Base-by-base conservation (phyloP, 179 eudicot species). In the Spergularia azorica region DNA sequence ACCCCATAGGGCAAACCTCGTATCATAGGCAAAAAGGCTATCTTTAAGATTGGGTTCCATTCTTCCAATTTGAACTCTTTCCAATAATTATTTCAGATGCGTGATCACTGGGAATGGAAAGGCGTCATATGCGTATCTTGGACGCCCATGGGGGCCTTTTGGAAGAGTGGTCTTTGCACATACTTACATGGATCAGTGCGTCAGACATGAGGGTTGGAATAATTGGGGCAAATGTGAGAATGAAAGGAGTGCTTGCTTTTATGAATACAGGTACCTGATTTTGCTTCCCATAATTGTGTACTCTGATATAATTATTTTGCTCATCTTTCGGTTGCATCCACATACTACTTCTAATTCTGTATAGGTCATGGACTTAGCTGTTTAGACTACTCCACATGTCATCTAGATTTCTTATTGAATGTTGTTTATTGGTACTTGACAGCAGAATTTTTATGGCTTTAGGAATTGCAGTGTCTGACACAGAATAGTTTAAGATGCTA, bases 111-210 rank as follows among this genome's bases (percentile, higher is more conserved):
- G 98, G 70, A 88, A 86, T 76, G 98, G 98, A 63, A 87, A 81
- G 70, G 71, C 88, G 67, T 76, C 87, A 67, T 95, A 91, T 72
- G 67, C 90, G 10, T 76, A 88, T 86, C 98, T 95, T 61, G 98
- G 98, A 73, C 91, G 98, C 39, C 98, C 98, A 60, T 95, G 98
- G 98, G 98, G 98, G 63, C 96, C 96, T 50, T 93, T 88, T 81
- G 96, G 94, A 74, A 86, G 96, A 77, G 97, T 92, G 71, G 93
- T 92, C 32, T 92, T 84, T 79, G 97, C 94, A 9, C 89, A 89
- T 76, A 87, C 91, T 18, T 87, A 86, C 76, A 91, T 92, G 95
- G 97, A 92, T 83, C 87, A 88, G 55, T 92, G 95, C 64, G 67
- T 95, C 66, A 87, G 80, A 75, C 88, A 87, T 26, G 89, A 74